A percentile compares a stretch with the other conserved stretches of the same genome.
phyloP scores from a whole-genome alignment of 805 yeast species.

The Myxozyma kluyveri region DNA sequence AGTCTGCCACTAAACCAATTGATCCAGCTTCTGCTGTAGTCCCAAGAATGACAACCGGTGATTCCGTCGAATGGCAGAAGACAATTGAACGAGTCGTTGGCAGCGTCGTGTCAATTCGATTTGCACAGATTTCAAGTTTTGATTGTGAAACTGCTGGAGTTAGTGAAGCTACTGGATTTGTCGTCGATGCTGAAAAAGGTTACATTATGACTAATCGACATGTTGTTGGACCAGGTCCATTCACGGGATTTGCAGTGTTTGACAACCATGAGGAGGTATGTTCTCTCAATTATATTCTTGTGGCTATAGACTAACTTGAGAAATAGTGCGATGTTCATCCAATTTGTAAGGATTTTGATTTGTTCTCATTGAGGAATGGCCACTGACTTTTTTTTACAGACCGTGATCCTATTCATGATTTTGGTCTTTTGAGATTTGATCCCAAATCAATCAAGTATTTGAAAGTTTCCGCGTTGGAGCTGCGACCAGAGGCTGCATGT shows the following conservation, averaged over 20 bases:
- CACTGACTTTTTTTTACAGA: no score
- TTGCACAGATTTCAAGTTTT: constrained; percentile 79
- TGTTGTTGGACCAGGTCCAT: constrained; percentile 95
- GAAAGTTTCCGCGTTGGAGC: constrained; percentile 60
- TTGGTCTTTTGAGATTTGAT: constrained; percentile 80
- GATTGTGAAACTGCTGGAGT: constrained; percentile 80
- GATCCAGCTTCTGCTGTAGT: no score
- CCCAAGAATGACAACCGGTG: no score
- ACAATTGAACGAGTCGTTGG: constrained; percentile 80
- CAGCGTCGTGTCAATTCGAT: constrained; percentile 85
- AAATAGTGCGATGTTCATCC: constrained; percentile 25
- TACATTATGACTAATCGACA: constrained; percentile 87
- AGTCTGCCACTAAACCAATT: no score
- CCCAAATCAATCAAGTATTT: constrained; percentile 71
- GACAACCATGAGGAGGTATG: constrained; percentile 93
- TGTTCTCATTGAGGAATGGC: no score
- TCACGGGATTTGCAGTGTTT: constrained; percentile 84
- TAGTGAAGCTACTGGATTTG: constrained; percentile 93
- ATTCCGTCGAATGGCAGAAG: constrained; percentile 58
- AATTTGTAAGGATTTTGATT: constrained; percentile 2
- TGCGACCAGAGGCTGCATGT: constrained; percentile 63
- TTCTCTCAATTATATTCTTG: constrained; percentile 61
- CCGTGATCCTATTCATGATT: constrained; percentile 94
- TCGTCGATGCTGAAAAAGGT: constrained; percentile 79
- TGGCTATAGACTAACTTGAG: background rate